A percentile compares a stretch with the other conserved stretches of the same genome.
These are phyloP conservation scores for Calonectria naviculata DNA, from an alignment of 2,329 filamentous ascomycete species.

Conservation along the genomic window DNA sequence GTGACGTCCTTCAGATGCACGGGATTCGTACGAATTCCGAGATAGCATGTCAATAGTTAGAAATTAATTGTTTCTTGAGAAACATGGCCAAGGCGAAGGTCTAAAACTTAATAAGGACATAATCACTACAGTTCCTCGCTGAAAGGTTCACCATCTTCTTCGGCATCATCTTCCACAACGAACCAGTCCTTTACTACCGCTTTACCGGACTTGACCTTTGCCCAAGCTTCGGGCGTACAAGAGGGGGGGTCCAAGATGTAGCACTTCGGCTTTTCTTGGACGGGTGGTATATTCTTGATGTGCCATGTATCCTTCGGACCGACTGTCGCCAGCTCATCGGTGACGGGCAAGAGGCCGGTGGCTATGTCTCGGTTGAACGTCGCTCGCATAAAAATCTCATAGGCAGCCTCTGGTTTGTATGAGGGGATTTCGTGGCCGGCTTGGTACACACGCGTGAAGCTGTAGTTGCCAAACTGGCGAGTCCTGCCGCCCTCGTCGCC, in stretches of 20 bases:
- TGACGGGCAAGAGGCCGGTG: constrained; percentile 62
- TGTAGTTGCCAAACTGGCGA: constrained; percentile 79
- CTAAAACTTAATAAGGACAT: not conserved
- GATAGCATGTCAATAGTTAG: not conserved
- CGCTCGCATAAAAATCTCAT: constrained; percentile 69
- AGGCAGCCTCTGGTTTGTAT: constrained; percentile 67
- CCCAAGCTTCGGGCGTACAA: constrained; percentile 65
- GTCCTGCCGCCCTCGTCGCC: constrained; percentile 74
- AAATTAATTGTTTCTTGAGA: not conserved
- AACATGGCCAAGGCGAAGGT: too few species aligned
- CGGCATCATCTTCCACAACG: constrained; percentile 34
- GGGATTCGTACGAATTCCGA: too few species aligned
- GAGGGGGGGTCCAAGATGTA: constrained; percentile 67
- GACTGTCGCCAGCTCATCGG: constrained; percentile 60
- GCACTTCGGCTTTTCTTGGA: constrained; percentile 63
- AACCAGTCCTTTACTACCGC: constrained; percentile 59
- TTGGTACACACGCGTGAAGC: constrained; percentile 74
- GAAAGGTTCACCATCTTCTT: not conserved
- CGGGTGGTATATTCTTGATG: constrained; percentile 61
- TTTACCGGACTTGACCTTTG: constrained; percentile 60
- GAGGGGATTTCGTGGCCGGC: constrained; percentile 72
- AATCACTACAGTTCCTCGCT: not conserved
- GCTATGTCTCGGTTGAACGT: constrained; percentile 65
- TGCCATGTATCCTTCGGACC: constrained; percentile 70
- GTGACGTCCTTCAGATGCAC: too few species aligned